Evolutionary conservation across 140 eudicot genomes (phyloP).

Genomic region (Flaveria floridana): DNA sequence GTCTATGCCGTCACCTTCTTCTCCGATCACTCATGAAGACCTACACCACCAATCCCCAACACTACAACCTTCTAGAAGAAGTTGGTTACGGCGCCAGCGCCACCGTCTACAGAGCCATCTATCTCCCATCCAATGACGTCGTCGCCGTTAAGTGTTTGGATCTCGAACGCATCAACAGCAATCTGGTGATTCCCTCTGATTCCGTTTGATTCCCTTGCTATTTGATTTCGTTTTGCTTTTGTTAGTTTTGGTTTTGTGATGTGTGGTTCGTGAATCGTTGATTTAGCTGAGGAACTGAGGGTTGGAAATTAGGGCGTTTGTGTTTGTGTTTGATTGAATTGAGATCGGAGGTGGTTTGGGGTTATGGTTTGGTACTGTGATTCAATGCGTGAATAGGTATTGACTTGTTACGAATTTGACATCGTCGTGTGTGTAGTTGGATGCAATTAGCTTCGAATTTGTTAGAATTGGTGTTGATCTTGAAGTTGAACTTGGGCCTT

Average conservation of each 20-base stretch:
- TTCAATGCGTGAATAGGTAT: constrained; percentile 20
- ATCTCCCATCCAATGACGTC: constrained; percentile 67
- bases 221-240: not conserved
- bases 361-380: not conserved
- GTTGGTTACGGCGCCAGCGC: constrained; percentile 94
- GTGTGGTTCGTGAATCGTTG: not conserved
- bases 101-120: constrained; percentile 82
- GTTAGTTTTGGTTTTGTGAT: not conserved
- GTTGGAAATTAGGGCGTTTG: constrained; percentile 14
- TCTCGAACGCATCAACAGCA: constrained; percentile 95
- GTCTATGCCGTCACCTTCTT: constrained; percentile 26
- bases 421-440: constrained; percentile 5
- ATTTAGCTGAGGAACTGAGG: constrained; percentile 8
- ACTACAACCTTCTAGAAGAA: constrained; percentile 85
- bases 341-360: constrained; percentile 5
- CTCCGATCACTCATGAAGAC: constrained; percentile 26
- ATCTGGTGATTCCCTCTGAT: constrained; percentile 54
- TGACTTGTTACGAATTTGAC: constrained; percentile 12
- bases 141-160: constrained; percentile 93
- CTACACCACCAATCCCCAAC: constrained; percentile 56
- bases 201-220: constrained; percentile 26
- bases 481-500: constrained; percentile 18
- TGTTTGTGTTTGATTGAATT: not conserved
- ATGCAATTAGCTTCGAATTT: constrained; percentile 12
- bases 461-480: constrained; percentile 24